A percentile compares a stretch with the other conserved stretches of the same genome.
These are phyloP conservation scores for Fusarium sambucinum DNA, from an alignment of 2,329 filamentous ascomycete genomes.

Conservation along the genomic window DNA sequence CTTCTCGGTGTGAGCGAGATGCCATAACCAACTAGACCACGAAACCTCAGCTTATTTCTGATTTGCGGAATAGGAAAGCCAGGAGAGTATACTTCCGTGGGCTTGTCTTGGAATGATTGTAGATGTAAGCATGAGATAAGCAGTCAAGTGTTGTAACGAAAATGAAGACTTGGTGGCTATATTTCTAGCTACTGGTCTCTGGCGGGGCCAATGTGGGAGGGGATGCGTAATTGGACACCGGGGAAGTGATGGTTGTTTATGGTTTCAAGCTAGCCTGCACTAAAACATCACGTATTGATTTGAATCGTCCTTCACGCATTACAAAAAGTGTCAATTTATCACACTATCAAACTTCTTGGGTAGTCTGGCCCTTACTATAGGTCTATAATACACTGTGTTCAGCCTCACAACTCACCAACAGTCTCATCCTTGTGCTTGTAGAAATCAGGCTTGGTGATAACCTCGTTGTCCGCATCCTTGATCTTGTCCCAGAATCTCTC, in stretches of 20 bases:
- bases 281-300: not conserved
- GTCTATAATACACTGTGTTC: not conserved
- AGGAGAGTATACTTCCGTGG: not conserved
- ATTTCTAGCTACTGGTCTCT: not conserved
- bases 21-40: conserved; percentile 38
- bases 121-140: not conserved
- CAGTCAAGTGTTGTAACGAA: too few species aligned
- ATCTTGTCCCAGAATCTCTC: conserved; percentile 73
- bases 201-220: not conserved
- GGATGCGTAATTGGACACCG: not conserved
- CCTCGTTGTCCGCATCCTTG: conserved; percentile 71
- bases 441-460: conserved; percentile 57
- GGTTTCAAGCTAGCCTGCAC: not conserved
- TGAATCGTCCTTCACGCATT: not conserved
- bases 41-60: conserved; percentile 1
- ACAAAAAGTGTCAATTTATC: not conserved
- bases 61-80: accelerated
- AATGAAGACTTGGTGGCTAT: too few species aligned
- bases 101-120: accelerated
- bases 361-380: not conserved
- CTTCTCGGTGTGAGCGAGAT: conserved; percentile 38
- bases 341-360: not conserved
- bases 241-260: not conserved
- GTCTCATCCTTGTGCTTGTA: not conserved
- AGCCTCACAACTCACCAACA: conserved; percentile 12